Evolutionary conservation across 2,329 filamentous ascomycete species (phyloP), one percentile per base, ranked within the genome.

Genomic region (Beauveria sp.): DNA sequence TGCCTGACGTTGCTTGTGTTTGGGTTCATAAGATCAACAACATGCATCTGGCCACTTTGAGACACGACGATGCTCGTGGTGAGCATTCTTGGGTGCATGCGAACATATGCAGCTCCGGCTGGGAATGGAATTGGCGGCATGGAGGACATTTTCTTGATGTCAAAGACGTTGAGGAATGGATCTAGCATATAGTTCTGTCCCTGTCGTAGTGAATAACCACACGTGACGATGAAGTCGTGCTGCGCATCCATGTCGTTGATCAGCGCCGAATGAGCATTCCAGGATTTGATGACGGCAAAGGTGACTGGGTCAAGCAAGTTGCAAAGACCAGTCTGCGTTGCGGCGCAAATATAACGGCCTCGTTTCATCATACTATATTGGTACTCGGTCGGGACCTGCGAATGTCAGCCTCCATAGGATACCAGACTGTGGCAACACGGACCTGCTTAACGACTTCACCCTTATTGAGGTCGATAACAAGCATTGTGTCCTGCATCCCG

Each of bases 221-320:
- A 99, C 5, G 95, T 98, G 24, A 98, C 89, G 59, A 99, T 86
- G 66, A 95, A 95, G 72, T 98, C 93, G 70, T 95, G 91, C 70
- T 95, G 90, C 9, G 93, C 91, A 76, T 99, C 95, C 90, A 99
- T 97, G 72, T 98, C 93, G 73, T 91, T 96, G 71, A 99, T 90
- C 57, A 87, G 85, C 9, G 91, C 90, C 1, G 88, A 88, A 71
- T 99, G 95, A 0, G 93, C 92, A 71, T 91, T 91, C 90, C 95
- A 99, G 12, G 85, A 86, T 72, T 93, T 96, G 67, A 95, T 80
- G 5, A 96, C 82, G 47, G 85, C 83, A 69, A 96, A 90, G 61
- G 82, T 90, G 60, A 85, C 79, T 1, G 93, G 85, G 70, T 96
- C 93, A 24, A 99, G 80, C 34, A 97, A 87, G 73, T 98, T 88